Evolutionary conservation across 768 basidiomycete genomes (phyloP).

Genomic region (Boletus rubroflammeus): DNA sequence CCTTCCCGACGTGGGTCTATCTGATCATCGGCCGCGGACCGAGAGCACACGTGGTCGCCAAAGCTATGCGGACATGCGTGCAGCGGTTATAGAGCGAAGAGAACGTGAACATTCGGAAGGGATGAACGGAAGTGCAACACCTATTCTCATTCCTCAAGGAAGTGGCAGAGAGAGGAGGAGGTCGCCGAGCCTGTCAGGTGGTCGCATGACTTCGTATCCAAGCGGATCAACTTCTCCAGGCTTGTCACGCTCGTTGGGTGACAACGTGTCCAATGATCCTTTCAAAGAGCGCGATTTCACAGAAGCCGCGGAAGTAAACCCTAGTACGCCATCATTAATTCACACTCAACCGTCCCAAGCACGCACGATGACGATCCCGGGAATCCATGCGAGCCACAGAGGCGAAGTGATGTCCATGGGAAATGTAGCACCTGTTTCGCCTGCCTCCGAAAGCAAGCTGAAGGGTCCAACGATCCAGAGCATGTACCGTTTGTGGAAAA

Average conservation of each 20-base stretch:
- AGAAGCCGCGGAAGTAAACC: constrained; percentile 27
- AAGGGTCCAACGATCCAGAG: constrained; percentile 58
- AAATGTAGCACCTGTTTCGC: constrained; percentile 52
- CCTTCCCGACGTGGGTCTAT: constrained; percentile 39
- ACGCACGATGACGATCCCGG: constrained; percentile 82
- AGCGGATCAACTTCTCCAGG: constrained; percentile 25
- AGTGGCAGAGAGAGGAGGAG: constrained; percentile 23
- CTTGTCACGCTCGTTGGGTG: constrained; percentile 36
- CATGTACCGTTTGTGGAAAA: constrained; percentile 76
- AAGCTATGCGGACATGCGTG: constrained; percentile 71
- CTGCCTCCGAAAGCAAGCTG: constrained; percentile 35
- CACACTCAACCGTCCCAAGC: constrained; percentile 71
- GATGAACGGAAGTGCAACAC: constrained; percentile 23
- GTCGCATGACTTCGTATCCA: constrained; percentile 24
- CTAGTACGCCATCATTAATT: constrained; percentile 49
- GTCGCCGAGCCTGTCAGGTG: constrained; percentile 26
- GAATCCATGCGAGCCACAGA: constrained; percentile 81
- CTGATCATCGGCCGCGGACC: constrained; percentile 34
- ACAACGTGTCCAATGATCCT: constrained; percentile 20
- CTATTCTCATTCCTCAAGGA: constrained; percentile 34
- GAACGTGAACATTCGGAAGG: constrained; percentile 38
- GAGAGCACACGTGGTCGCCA: constrained; percentile 44
- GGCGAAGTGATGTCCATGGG: constrained; percentile 86
- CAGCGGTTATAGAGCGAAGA: constrained; percentile 67
- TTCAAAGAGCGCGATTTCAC: constrained; percentile 33